Conservation (phyloP, 257 asterid species). For the Coffea canephora region DNA sequence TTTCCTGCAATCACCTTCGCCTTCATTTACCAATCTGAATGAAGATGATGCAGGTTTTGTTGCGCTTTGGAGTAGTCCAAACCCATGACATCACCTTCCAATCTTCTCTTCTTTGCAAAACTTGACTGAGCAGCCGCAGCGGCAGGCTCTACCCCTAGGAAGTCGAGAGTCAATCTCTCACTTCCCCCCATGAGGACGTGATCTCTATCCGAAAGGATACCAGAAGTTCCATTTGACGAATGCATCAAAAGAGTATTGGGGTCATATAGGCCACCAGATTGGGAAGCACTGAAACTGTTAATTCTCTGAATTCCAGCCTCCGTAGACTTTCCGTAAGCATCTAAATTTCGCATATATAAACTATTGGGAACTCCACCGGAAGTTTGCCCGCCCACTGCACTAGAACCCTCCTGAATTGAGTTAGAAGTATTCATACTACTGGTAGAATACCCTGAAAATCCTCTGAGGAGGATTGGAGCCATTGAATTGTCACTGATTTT, state of each 20-base stretch:
- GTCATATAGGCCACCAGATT: conserved; percentile 4
- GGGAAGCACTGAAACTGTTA: not conserved
- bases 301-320: not conserved
- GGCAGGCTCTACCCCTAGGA: conserved; percentile 17
- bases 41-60: conserved; percentile 9
- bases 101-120: conserved; percentile 13
- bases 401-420: conserved; percentile 6
- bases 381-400: conserved; percentile 1
- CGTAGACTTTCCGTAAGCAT: not conserved
- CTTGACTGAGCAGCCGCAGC: not conserved
- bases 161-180: conserved; percentile 20
- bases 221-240: not conserved
- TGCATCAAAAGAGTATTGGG: conserved; percentile 3
- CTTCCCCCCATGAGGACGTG: not conserved
- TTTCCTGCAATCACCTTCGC: not conserved
- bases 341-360: conserved; percentile 3
- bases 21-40: conserved; percentile 10
- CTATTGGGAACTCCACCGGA: not conserved
- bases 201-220: conserved; percentile 9
- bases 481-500: conserved; percentile 20
- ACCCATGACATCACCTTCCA: conserved; percentile 5
- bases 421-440: conserved; percentile 4
- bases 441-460: conserved; percentile 16
- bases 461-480: conserved; percentile 15
- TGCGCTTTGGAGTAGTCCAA: conserved; percentile 11